Evolutionary conservation across 139 green algal genomes (phyloP).

Genomic region (Chlorella ohadii): DNA sequence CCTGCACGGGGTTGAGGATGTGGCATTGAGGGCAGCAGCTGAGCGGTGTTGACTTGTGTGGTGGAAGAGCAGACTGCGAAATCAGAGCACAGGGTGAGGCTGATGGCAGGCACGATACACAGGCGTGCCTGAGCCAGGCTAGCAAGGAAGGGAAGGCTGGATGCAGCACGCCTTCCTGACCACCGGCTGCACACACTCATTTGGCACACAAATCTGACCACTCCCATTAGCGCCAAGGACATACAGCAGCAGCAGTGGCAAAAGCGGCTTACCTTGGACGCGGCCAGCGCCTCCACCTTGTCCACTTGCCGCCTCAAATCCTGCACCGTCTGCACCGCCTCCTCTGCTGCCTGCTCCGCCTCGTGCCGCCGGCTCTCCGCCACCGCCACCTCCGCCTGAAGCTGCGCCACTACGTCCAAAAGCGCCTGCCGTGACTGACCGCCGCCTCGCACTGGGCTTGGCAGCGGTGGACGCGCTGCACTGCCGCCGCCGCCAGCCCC

Average conservation of each 20-base stretch:
- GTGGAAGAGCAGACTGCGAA: no score
- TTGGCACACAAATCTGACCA: no score
- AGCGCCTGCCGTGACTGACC: neutral
- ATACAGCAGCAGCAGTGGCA: no score
- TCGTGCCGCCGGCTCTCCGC: slow-evolving; percentile 33
- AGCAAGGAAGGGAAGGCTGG: no score
- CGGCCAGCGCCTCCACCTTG: slow-evolving; percentile 21
- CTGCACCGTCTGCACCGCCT: slow-evolving; percentile 4
- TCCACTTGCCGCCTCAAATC: slow-evolving; percentile 18
- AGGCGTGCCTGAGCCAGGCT: no score
- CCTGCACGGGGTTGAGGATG: neutral
- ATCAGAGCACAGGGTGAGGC: no score
- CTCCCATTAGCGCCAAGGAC: no score
- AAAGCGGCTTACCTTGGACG: slow-evolving; percentile 19
- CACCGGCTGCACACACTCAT: no score
- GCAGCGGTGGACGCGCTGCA: neutral
- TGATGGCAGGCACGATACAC: no score
- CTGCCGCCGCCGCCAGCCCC: neutral
- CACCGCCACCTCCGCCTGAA: slow-evolving; percentile 23
- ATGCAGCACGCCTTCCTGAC: no score
- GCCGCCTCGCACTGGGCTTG: neutral
- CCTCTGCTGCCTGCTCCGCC: slow-evolving; percentile 13
- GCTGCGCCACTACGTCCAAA: neutral
- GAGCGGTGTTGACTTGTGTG: no score
- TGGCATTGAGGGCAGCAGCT: no score